phyloP scores from a whole-genome alignment of 345 rosid species.

The Melaleuca quinquenervia region DNA sequence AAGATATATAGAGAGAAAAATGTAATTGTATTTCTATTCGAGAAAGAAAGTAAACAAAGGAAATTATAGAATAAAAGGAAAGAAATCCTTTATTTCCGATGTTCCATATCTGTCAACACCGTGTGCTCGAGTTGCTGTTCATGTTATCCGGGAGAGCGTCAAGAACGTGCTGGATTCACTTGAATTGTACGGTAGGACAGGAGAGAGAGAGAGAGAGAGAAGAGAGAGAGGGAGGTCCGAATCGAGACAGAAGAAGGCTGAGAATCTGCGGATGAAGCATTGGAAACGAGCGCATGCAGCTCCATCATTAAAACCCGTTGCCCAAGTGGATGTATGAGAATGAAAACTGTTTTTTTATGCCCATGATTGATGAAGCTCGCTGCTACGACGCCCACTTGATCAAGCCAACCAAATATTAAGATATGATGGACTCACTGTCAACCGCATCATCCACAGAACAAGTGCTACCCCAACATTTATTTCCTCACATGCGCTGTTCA shows the following conservation, averaged over 20 bases:
- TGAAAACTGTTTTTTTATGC: background rate
- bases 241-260: background rate
- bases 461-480: background rate
- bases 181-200: background rate
- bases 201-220: background rate
- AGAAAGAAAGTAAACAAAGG: too few relatives aligned
- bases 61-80: too few relatives aligned
- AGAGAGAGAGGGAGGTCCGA: background rate
- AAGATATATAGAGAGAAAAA: too few relatives aligned
- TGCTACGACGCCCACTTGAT: background rate
- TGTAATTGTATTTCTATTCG: too few relatives aligned
- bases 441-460: background rate
- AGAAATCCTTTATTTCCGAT: background rate
- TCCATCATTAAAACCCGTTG: background rate
- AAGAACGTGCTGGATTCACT: background rate
- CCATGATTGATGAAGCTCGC: background rate
- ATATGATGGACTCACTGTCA: background rate
- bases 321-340: background rate
- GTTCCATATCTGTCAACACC: too few relatives aligned
- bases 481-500: background rate
- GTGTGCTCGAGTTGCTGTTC: background rate
- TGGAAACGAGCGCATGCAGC: background rate
- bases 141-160: background rate
- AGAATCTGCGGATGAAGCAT: background rate
- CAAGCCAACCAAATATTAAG: background rate